Conservation (phyloP, 129 eudicot genomes). For the Saussurea involucrata region DNA sequence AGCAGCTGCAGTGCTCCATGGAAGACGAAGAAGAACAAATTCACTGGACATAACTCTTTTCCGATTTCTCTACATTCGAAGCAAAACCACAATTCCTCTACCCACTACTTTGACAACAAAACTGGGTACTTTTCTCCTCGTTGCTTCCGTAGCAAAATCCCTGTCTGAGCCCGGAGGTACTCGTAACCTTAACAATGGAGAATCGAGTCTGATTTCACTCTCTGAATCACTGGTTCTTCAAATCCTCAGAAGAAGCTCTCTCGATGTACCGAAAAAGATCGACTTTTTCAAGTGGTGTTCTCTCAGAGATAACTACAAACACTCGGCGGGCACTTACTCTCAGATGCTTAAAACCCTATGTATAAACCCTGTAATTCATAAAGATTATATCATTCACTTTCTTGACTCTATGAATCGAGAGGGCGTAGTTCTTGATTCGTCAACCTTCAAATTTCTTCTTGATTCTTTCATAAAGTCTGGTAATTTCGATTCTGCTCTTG, state of each 20-base stretch:
- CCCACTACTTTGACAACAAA: slow-evolving; percentile 18
- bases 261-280: slow-evolving; percentile 49
- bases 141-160: slow-evolving; percentile 63
- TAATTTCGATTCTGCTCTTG: slow-evolving; percentile 51
- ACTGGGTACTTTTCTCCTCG: slow-evolving; percentile 42
- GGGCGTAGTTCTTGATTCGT: slow-evolving; percentile 56
- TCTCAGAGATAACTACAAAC: slow-evolving; percentile 51
- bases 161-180: slow-evolving; percentile 66
- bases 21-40: slow-evolving; percentile 16
- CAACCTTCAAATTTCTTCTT: slow-evolving; percentile 54
- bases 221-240: slow-evolving; percentile 60
- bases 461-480: slow-evolving; percentile 65
- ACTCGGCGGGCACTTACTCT: slow-evolving; percentile 53
- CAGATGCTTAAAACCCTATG: slow-evolving; percentile 58
- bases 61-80: neutral
- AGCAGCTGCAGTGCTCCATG: slow-evolving; percentile 22
- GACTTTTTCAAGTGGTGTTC: slow-evolving; percentile 85
- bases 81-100: slow-evolving; percentile 7
- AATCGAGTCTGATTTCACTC: slow-evolving; percentile 30
- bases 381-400: slow-evolving; percentile 35
- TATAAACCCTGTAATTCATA: slow-evolving; percentile 28
- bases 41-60: neutral
- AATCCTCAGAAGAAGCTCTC: slow-evolving; percentile 48
- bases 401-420: slow-evolving; percentile 54
- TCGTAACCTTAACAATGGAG: slow-evolving; percentile 37